phyloP scores from a whole-genome alignment of 1,284 basidiomycete genomes.

The Leccinum proliferum region DNA sequence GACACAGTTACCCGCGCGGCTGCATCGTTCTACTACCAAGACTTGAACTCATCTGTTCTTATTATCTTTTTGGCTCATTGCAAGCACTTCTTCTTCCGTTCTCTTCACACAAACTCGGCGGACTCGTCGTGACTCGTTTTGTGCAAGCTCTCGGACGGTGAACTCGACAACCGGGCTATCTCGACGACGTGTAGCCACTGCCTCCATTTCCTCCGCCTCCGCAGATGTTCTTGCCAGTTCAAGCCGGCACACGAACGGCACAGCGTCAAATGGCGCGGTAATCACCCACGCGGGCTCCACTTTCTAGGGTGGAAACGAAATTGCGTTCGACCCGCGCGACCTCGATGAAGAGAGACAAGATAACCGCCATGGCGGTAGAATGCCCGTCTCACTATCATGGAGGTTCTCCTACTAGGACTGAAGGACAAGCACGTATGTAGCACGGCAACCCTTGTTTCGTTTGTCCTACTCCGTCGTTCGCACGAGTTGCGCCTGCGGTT shows the following conservation, averaged over 20 bases:
- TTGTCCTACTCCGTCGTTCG: neutral
- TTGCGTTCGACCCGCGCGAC: conserved; percentile 95
- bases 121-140: conserved; percentile 11
- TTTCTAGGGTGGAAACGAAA: conserved; percentile 76
- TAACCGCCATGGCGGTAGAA: conserved; percentile 57
- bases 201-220: conserved; percentile 32
- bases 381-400: conserved; percentile 91
- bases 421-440: conserved; percentile 81
- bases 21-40: no score
- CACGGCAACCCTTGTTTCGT: neutral
- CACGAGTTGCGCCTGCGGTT: conserved; percentile 7
- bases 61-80: neutral
- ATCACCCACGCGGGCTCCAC: conserved; percentile 65
- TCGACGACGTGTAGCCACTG: conserved; percentile 45
- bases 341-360: conserved; percentile 75
- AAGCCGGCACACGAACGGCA: conserved; percentile 27
- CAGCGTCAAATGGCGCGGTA: conserved; percentile 25
- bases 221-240: conserved; percentile 30
- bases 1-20: no score
- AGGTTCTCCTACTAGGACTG: conserved; percentile 88
- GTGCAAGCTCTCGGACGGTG: conserved; percentile 31
- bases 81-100: neutral
- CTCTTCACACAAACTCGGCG: neutral
- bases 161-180: conserved; percentile 43
- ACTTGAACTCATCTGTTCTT: no score